These are phyloP conservation scores for Saccharomycopsis hybrid DNA, from an alignment of 1,139 yeast species.

Conservation along the genomic window DNA sequence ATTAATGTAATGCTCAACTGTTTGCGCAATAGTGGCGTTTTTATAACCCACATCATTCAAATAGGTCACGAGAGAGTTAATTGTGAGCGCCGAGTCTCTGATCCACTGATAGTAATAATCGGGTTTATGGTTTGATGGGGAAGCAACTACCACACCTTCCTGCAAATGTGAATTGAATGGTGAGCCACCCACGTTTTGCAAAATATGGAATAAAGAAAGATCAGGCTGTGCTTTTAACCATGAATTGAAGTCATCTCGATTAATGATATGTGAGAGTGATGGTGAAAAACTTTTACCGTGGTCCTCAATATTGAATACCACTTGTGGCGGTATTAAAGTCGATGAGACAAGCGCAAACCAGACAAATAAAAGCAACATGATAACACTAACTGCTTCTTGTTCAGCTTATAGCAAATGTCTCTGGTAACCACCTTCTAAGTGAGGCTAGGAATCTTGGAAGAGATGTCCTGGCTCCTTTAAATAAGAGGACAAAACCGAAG, in stretches of 20 bases:
- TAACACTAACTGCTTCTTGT: too few relatives aligned
- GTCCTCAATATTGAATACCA: too few relatives aligned
- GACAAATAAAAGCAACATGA: too few relatives aligned
- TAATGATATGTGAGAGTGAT: conserved; percentile 3
- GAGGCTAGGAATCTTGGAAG: too few relatives aligned
- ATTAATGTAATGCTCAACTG: conserved; percentile 55
- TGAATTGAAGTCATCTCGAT: conserved; percentile 38
- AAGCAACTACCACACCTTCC: conserved; percentile 73
- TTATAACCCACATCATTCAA: conserved; percentile 38
- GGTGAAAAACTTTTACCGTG: background rate
- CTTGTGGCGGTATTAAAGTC: too few relatives aligned
- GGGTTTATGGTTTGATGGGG: conserved; percentile 65
- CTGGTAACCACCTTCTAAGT: too few relatives aligned
- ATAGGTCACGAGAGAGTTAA: conserved; percentile 54
- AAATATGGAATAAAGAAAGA: conserved; percentile 46
- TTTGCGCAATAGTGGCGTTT: conserved; percentile 28
- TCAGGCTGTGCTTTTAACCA: conserved; percentile 53
- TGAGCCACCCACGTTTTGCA: conserved; percentile 53
- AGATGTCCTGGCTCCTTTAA: too few relatives aligned
- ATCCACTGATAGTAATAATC: conserved; percentile 88
- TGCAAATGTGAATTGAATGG: conserved; percentile 26
- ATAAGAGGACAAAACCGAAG: too few relatives aligned
- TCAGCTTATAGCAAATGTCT: too few relatives aligned
- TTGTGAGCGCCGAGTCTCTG: conserved; percentile 82
- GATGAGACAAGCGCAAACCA: too few relatives aligned